These are phyloP conservation scores for Gossypium thurberi DNA, from an alignment of 345 rosid genomes.

Conservation along the genomic window DNA sequence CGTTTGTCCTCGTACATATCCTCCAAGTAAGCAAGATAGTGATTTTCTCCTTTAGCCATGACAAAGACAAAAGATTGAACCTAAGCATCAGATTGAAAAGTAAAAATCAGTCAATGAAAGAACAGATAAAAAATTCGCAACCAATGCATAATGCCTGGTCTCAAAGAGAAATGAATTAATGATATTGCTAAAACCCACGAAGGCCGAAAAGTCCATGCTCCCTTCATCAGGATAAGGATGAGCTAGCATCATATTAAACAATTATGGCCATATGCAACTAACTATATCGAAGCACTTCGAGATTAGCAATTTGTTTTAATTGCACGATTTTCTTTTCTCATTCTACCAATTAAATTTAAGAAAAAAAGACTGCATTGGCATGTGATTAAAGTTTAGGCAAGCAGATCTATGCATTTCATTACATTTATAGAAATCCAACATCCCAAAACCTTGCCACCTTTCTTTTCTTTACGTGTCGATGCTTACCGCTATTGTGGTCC, in stretches of 20 bases:
- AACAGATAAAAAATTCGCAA: not conserved
- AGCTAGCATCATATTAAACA: not conserved
- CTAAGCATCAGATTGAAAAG: slow-evolving; percentile 29
- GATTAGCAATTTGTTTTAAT: not conserved
- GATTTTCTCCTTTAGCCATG: slow-evolving; percentile 79
- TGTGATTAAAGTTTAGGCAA: not conserved
- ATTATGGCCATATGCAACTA: not conserved
- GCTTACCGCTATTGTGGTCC: slow-evolving; percentile 75
- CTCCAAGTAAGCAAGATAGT: slow-evolving; percentile 84
- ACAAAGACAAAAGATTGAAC: slow-evolving; percentile 90
- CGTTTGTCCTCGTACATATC: slow-evolving; percentile 98
- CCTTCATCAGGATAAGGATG: not conserved
- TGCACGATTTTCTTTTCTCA: not conserved
- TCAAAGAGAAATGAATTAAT: not conserved
- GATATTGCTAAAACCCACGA: not conserved
- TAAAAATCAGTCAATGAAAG: slow-evolving; percentile 11
- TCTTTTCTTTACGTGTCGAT: not conserved
- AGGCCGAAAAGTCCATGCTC: not conserved
- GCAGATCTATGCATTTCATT: not conserved
- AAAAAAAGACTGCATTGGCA: not conserved
- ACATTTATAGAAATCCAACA: not conserved
- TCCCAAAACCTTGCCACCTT: not conserved
- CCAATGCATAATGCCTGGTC: not conserved
- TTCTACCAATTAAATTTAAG: not conserved
- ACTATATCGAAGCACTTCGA: not conserved